Conservation (phyloP, 257 asterid genomes). For the Ballota nigra region DNA sequence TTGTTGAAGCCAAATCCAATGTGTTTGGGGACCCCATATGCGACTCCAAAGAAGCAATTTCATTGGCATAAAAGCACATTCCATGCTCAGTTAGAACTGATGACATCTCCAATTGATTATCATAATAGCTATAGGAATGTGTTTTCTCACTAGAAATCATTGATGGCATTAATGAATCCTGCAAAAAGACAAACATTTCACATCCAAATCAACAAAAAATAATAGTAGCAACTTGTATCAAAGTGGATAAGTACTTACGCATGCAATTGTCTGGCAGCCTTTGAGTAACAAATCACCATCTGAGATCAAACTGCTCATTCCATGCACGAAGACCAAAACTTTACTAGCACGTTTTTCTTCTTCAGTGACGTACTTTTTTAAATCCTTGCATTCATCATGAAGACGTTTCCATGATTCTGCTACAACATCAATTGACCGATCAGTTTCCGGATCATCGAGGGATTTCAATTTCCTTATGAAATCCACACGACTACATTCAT, state of each 20-base stretch:
- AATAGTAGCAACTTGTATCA: constrained; percentile 13
- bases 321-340: constrained; percentile 43
- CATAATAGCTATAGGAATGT: constrained; percentile 55
- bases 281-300: constrained; percentile 69
- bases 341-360: constrained; percentile 63
- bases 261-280: constrained; percentile 48
- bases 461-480: constrained; percentile 35
- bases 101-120: constrained; percentile 70
- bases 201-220: constrained; percentile 20
- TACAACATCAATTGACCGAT: constrained; percentile 37
- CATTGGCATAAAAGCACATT: constrained; percentile 63
- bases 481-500: constrained; percentile 86
- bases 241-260: constrained; percentile 40
- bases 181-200: constrained; percentile 28
- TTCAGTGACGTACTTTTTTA: constrained; percentile 46
- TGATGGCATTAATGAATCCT: constrained; percentile 59
- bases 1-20: constrained; percentile 70
- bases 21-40: constrained; percentile 32
- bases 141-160: constrained; percentile 34
- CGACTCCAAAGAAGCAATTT: constrained; percentile 49
- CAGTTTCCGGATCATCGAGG: constrained; percentile 29
- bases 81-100: constrained; percentile 76
- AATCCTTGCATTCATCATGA: constrained; percentile 40
- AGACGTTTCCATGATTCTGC: constrained; percentile 75
- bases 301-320: constrained; percentile 63